Base-by-base conservation (phyloP, 1,284 basidiomycete species). In the Microbotryum lychnidis-dioicae region DNA sequence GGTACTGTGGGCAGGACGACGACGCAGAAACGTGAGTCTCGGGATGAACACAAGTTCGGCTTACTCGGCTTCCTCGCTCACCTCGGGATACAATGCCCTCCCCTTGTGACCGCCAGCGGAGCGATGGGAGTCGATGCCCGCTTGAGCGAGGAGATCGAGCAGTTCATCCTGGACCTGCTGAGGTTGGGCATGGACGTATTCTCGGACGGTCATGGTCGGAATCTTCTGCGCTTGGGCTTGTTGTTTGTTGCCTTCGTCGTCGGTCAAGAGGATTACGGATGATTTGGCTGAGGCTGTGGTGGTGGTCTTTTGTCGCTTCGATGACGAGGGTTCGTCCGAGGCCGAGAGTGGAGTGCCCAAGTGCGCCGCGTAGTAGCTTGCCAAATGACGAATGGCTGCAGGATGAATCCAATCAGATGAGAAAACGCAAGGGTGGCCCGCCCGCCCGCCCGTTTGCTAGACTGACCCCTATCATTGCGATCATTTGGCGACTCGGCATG, bases 401-500 rank as follows among this genome's bases (percentile, higher is more conserved):
- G 25, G 33, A 50, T 18, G 3, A 27, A 21, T 65, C 50, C 23
- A 23, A 20, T 31, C 31, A 31, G 31, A 31, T 31, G 31, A 21
- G 29, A 48, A 48, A 6, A 18, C 27, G 18, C 31, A 31, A 2
- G 31, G 10, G 9, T 31, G 31, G 9, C 31, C 31, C 31, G 31
- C 9, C 31, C 31, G n/a, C n/a, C n/a, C n/a, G n/a, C n/a, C n/a
- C n/a, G n/a, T n/a, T 31, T 31, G 1, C 31, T 31, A 10, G 29
- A 70, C 78, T 50, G 63, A 89, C 91, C 86, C 80, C 92, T 79
- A 72, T 97, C 93, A 70, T 97, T 97, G 21, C 87, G 81, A 74
- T 97, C 92, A 71, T 97, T 97, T 0, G 90, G 87, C 0, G 83
- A 84, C 75, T 93, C 90, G 3, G 79, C 82, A 62, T 84, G 83